These are phyloP conservation scores for Beverwykella pulmonaria DNA, from an alignment of 495 filamentous ascomycete genomes.

Conservation along the genomic window DNA sequence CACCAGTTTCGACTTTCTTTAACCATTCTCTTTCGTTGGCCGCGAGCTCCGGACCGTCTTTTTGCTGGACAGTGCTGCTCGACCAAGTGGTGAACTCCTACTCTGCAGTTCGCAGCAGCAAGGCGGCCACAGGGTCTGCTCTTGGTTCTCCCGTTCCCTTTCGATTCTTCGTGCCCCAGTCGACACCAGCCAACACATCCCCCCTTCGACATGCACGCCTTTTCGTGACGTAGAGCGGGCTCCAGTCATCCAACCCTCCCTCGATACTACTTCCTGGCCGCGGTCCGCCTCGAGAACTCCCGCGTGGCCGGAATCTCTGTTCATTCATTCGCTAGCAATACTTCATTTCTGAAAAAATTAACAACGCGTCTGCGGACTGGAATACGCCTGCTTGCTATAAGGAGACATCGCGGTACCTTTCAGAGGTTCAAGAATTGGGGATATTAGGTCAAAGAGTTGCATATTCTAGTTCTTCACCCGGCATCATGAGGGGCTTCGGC, in stretches of 20 bases:
- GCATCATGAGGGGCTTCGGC: slow-evolving; percentile 1
- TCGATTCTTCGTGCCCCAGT: not conserved
- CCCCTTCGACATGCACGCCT: slow-evolving; percentile 28
- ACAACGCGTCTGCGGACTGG: slow-evolving; percentile 17
- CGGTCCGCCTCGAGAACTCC: slow-evolving; percentile 12
- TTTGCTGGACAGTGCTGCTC: slow-evolving; percentile 8
- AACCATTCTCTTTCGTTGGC: slow-evolving; percentile 34
- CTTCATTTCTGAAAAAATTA: slow-evolving; percentile 4
- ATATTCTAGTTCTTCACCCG: not conserved
- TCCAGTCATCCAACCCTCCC: slow-evolving; percentile 37
- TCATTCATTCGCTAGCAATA: slow-evolving; percentile 30
- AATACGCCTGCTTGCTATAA: slow-evolving; percentile 27
- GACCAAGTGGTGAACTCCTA: slow-evolving; percentile 1
- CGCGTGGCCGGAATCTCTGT: slow-evolving; percentile 33
- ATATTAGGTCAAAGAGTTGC: not conserved
- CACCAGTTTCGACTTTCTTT: slow-evolving; percentile 37
- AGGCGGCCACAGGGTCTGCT: not conserved
- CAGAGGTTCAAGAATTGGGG: not conserved
- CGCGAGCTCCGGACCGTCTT: slow-evolving; percentile 21
- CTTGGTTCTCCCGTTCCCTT: not conserved
- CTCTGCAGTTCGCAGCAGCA: not conserved
- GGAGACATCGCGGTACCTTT: not conserved
- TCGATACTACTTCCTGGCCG: slow-evolving; percentile 8
- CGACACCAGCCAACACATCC: slow-evolving; percentile 22
- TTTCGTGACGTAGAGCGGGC: slow-evolving; percentile 35